A percentile compares a stretch with the other conserved stretches of the same genome.
These are phyloP conservation scores for Fusarium nanum DNA, from an alignment of 2,329 filamentous ascomycete genomes.

Conservation along the genomic window DNA sequence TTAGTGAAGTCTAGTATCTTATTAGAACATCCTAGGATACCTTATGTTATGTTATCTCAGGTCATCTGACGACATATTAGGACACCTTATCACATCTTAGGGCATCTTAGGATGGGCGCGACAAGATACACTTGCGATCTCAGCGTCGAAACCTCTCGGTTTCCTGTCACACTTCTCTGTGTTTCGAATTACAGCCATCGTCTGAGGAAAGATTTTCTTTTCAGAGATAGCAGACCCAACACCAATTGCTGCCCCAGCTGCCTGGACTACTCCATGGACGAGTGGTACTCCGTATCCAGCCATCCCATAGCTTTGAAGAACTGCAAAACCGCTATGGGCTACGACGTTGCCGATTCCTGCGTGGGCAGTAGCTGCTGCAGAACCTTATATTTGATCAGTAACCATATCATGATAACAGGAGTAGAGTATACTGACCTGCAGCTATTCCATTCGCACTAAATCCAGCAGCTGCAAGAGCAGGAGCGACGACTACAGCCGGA, in stretches of 20 bases:
- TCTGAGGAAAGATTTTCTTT: not conserved
- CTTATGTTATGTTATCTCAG: not conserved
- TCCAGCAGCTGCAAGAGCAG: conserved; percentile 25
- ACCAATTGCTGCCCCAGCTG: not conserved
- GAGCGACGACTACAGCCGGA: conserved; percentile 20
- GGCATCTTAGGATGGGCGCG: not conserved
- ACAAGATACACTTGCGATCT: not conserved
- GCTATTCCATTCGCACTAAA: conserved; percentile 38
- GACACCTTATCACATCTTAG: no score
- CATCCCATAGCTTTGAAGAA: conserved; percentile 47
- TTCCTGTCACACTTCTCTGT: not conserved
- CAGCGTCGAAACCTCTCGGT: not conserved
- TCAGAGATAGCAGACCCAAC: not conserved
- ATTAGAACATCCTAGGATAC: not conserved
- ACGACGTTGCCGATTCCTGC: conserved; percentile 45
- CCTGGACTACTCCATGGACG: conserved; percentile 35
- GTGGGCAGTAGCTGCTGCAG: conserved; percentile 35
- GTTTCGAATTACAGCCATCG: not conserved
- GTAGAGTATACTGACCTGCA: conserved; percentile 17
- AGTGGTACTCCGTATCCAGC: conserved; percentile 45
- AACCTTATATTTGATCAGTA: not conserved
- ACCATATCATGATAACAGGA: not conserved
- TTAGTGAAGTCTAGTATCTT: not conserved
- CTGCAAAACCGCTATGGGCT: conserved; percentile 43
- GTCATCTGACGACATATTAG: no score